Evolutionary conservation across 176 grass and related monocot genomes (phyloP).

Genomic region (Oryza officinalis): DNA sequence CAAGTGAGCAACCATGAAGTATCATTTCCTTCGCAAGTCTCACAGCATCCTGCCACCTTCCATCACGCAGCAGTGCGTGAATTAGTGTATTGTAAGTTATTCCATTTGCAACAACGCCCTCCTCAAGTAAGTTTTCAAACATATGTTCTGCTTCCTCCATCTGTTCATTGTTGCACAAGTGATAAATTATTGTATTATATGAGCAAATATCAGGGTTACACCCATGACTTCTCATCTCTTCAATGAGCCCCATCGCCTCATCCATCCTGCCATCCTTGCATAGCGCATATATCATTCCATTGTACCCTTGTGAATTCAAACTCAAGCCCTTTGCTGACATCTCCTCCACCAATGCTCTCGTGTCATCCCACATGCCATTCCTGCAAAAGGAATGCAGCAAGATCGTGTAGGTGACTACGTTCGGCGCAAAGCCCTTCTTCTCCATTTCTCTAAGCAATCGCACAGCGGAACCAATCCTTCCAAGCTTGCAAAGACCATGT

Average conservation of each 20-base stretch:
- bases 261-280: conserved; percentile 68
- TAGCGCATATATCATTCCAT: conserved; percentile 78
- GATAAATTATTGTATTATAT: conserved; percentile 79
- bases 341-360: conserved; percentile 50
- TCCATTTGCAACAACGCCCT: conserved; percentile 68
- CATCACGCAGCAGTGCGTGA: conserved; percentile 54
- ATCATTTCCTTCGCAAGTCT: conserved; percentile 76
- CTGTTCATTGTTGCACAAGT: conserved; percentile 61
- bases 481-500: conserved; percentile 69
- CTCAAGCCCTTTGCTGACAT: conserved; percentile 63
- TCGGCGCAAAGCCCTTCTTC: conserved; percentile 52
- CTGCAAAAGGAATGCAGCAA: conserved; percentile 72
- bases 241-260: conserved; percentile 54
- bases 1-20: conserved; percentile 64
- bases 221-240: conserved; percentile 73
- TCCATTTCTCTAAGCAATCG: conserved; percentile 71
- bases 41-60: conserved; percentile 68
- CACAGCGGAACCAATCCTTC: conserved; percentile 63
- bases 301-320: conserved; percentile 74
- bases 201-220: conserved; percentile 87
- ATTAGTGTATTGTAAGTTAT: conserved; percentile 91
- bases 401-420: conserved; percentile 66
- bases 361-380: conserved; percentile 70
- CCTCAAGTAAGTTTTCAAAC: conserved; percentile 65
- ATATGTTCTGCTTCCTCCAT: conserved; percentile 66